Percentiles rank a stretch among this genome's conserved stretches.
Evolutionary conservation across 2,329 filamentous ascomycete genomes (phyloP).

Genomic region (Neonectria hederae): DNA sequence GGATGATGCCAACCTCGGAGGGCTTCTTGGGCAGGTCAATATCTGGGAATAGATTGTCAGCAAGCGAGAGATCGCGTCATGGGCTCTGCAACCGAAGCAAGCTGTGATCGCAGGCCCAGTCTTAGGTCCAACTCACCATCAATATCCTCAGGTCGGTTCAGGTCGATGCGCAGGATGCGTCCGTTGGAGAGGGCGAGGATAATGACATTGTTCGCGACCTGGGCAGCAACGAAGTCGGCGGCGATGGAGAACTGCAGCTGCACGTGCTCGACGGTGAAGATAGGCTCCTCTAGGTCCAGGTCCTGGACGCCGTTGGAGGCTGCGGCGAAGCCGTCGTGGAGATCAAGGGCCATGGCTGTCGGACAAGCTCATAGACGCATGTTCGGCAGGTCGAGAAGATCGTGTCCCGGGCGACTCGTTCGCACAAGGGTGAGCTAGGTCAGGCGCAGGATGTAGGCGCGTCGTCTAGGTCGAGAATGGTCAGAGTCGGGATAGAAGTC

Average conservation of each 20-base stretch:
- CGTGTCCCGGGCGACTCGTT: background rate
- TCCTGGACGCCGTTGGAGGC: conserved; percentile 65
- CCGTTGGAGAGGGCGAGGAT: conserved; percentile 92
- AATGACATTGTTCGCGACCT: conserved; percentile 97
- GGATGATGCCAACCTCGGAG: conserved; percentile 90
- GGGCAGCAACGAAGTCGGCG: conserved; percentile 93
- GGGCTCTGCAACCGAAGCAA: background rate
- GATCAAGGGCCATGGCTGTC: conserved; percentile 50
- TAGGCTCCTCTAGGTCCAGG: conserved; percentile 72
- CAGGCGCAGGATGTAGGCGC: background rate
- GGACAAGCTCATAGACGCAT: conserved; percentile 35
- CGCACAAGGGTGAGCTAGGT: background rate
- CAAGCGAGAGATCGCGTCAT: background rate
- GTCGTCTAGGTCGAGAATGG: background rate
- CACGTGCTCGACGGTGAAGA: conserved; percentile 94
- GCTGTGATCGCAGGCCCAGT: background rate
- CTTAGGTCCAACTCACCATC: conserved; percentile 67
- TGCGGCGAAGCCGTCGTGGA: conserved; percentile 74
- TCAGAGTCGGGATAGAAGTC: background rate
- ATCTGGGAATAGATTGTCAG: conserved; percentile 64
- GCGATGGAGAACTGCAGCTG: conserved; percentile 94
- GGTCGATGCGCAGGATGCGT: conserved; percentile 90
- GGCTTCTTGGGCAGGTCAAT: conserved; percentile 96
- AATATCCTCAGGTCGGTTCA: conserved; percentile 93
- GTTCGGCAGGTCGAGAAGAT: conserved; percentile 25